phyloP scores from a whole-genome alignment of 192 early-diverging fungal species.

The Backusella mclennaniae region DNA sequence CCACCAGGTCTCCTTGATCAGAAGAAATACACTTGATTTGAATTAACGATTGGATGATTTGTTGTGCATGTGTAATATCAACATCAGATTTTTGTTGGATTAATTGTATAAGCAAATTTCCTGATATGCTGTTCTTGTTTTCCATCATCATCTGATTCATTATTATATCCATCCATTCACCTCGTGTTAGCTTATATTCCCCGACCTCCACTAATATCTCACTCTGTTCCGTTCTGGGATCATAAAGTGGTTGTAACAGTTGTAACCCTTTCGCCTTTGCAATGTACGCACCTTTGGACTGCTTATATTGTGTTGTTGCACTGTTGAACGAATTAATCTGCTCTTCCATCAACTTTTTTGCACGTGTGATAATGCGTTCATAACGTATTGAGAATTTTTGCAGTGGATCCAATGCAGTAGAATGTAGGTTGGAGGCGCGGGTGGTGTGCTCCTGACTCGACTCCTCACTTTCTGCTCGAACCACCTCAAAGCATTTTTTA shows the following conservation, averaged over 20 bases:
- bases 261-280: not conserved
- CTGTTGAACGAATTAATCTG: slow-evolving; percentile 14
- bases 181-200: not conserved
- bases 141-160: not conserved
- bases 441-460: slow-evolving; percentile 42
- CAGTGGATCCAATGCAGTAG: slow-evolving; percentile 29
- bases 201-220: not conserved
- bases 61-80: not conserved
- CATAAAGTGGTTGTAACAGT: not conserved
- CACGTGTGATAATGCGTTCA: slow-evolving; percentile 13
- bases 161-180: slow-evolving; percentile 1
- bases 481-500: slow-evolving; percentile 45
- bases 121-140: not conserved
- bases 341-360: slow-evolving; percentile 5
- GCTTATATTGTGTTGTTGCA: not conserved
- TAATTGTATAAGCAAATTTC: not conserved
- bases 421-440: slow-evolving; percentile 41
- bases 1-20: not conserved
- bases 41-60: not conserved
- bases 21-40: not conserved
- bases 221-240: not conserved
- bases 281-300: not conserved
- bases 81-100: not conserved
- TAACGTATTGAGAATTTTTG: slow-evolving; percentile 9
- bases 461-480: slow-evolving; percentile 46